Evolutionary conservation across 2,329 filamentous ascomycete species (phyloP), one percentile per base, ranked within the genome.

Genomic region (Venturia aucupariae): DNA sequence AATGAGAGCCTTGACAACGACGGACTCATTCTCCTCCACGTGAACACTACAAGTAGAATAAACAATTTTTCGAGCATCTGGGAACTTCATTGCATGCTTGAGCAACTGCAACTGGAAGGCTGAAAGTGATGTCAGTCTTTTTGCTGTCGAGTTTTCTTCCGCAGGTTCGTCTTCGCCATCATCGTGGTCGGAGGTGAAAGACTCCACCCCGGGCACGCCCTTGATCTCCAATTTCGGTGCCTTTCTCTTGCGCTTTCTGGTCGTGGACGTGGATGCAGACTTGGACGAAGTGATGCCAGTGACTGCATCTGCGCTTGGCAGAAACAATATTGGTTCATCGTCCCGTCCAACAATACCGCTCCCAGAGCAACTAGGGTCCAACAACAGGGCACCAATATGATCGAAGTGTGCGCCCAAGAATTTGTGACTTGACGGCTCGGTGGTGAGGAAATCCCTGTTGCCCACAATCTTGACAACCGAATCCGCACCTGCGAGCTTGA

Each of bases 41-140:
- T 97, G 88, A 2, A 96, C 79, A 0, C 93, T 97, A 73, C 94
- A 99, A 0, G 94, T 97, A 41, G 92, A 96, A 73, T 97, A 99
- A 0, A 90, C 92, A 54, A 97, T 86, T 68, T 85, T 87, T 15
- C 74, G 81, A 0, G 90, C 91, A 1, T 82, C 80, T 0, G 91
- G 88, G 69, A 97, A 99, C 27, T 79, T 76, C 75, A 97, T 88
- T 0, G 94, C 92, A 73, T 97, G 94, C 59, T 88, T 81, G 2
- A 99, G 79, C 13, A 97, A 84, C 32, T 84, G 84, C 6, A 92
- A 82, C 75, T 99, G 94, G 69, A 97, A 94, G 2, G 84, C 82
- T 0, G 92, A 86, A 1, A 99, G 80, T 4, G 90, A 87, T 17
- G 82, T 79, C 17, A 97, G 80, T 3, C 93, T 85, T 7, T 84